phyloP scores from a whole-genome alignment of 768 basidiomycete genomes.

The Austroboletus festivus region DNA sequence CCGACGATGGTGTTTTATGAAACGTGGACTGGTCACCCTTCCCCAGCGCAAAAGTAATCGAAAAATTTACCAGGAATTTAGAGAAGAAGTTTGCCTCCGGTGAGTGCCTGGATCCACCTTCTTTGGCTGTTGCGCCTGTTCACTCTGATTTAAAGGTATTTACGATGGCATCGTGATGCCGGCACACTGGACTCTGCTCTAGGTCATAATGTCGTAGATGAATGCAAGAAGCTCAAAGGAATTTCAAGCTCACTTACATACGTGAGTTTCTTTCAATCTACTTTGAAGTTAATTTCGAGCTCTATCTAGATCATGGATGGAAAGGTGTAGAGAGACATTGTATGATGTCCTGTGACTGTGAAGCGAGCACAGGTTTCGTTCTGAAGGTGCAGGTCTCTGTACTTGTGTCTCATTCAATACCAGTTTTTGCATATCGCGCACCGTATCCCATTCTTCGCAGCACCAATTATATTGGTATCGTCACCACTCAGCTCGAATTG shows the following conservation, averaged over 20 bases:
- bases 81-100: constrained; percentile 73
- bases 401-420: no score
- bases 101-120: constrained; percentile 20
- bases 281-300: neutral
- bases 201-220: constrained; percentile 53
- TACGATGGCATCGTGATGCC: constrained; percentile 55
- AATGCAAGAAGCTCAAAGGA: constrained; percentile 64
- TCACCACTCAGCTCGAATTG: no score
- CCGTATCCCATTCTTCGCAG: no score
- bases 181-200: constrained; percentile 47
- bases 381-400: no score
- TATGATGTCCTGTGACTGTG: no score
- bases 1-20: neutral
- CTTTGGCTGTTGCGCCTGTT: neutral
- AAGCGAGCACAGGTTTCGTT: no score
- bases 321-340: constrained; percentile 21
- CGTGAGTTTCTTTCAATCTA: constrained; percentile 7
- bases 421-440: no score
- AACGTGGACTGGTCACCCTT: neutral
- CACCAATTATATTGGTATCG: no score
- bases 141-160: constrained; percentile 44
- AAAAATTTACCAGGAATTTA: constrained; percentile 74
- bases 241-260: constrained; percentile 33
- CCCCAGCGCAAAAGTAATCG: constrained; percentile 68
- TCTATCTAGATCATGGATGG: constrained; percentile 18